phyloP scores from a whole-genome alignment of 768 basidiomycete species.

The Cystobasidium onofrii region DNA sequence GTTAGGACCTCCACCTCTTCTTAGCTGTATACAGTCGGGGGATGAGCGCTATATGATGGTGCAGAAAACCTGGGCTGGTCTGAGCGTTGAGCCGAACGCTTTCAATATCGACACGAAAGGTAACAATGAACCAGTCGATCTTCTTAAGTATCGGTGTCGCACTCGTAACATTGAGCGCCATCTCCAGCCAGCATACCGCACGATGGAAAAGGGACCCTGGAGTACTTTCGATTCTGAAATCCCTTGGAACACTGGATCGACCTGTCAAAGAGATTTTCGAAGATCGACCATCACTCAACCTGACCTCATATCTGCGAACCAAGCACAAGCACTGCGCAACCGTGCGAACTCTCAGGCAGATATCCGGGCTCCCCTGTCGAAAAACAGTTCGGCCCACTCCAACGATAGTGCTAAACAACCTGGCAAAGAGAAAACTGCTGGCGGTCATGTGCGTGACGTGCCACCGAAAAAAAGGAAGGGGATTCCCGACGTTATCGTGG shows the following conservation, averaged over 20 bases:
- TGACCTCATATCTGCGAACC: background rate
- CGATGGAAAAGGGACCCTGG: background rate
- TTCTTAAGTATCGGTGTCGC: background rate
- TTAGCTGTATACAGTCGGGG: background rate
- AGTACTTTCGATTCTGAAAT: background rate
- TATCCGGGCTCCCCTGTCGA: background rate
- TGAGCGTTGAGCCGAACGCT: background rate
- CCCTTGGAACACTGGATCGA: background rate
- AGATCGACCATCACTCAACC: background rate
- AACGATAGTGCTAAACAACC: background rate
- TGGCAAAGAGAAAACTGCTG: background rate
- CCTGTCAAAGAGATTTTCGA: constrained; percentile 1
- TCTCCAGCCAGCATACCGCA: background rate
- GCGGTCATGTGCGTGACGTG: background rate
- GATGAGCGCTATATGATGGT: background rate
- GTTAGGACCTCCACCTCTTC: background rate
- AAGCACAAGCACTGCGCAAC: background rate
- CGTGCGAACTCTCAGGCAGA: background rate
- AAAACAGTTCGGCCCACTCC: background rate
- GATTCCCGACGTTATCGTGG: background rate
- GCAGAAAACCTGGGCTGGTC: background rate
- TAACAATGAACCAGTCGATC: background rate
- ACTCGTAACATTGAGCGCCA: background rate
- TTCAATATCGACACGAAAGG: background rate
- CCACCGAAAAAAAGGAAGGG: background rate